Conservation (phyloP, 305 asterid species). For the Vinca major region DNA sequence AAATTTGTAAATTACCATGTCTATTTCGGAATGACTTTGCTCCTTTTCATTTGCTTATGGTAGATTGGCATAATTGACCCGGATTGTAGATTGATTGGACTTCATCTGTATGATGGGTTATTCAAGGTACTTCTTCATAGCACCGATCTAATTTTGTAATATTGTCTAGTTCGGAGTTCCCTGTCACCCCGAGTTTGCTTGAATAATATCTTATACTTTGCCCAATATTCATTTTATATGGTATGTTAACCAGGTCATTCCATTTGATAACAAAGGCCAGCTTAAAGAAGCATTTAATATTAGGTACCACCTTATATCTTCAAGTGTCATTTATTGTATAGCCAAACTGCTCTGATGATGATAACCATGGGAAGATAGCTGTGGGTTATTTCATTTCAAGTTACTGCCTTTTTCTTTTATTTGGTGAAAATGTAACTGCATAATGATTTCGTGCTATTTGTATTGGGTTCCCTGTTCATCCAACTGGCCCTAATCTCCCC, state of each 20-base stretch:
- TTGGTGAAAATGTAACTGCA: background rate
- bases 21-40: background rate
- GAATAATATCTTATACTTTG: background rate
- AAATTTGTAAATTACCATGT: background rate
- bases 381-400: background rate
- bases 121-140: conserved; percentile 56
- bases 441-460: background rate
- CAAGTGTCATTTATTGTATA: background rate
- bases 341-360: background rate
- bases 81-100: conserved; percentile 77
- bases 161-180: conserved; percentile 1
- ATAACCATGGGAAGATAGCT: background rate
- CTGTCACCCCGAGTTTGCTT: conserved; percentile 1
- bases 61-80: conserved; percentile 97
- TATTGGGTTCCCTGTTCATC: background rate
- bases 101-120: conserved; percentile 90
- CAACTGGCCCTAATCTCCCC: background rate
- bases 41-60: conserved; percentile 14
- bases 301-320: conserved; percentile 23
- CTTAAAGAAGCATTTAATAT: conserved; percentile 89
- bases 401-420: background rate
- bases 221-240: conserved; percentile 14
- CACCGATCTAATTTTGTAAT: background rate
- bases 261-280: conserved; percentile 87
- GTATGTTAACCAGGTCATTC: conserved; percentile 55